A percentile compares a stretch with the other conserved stretches of the same genome.
Evolutionary conservation across 2,329 filamentous ascomycete genomes (phyloP).

Genomic region (Phaeophleospora eucalypticola): DNA sequence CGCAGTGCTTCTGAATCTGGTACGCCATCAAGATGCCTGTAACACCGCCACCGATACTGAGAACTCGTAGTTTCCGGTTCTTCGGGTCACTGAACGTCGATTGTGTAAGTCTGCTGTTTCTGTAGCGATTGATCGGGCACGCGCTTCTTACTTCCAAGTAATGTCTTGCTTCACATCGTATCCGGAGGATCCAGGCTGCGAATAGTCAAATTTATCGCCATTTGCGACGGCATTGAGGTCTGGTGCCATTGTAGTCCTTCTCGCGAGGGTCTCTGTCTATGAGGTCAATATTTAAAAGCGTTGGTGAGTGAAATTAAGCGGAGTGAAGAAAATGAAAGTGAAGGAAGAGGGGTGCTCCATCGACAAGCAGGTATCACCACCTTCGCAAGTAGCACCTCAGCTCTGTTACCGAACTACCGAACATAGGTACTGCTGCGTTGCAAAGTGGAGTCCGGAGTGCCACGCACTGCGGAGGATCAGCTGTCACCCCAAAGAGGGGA

Average conservation of each 20-base stretch:
- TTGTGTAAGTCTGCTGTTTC: no score
- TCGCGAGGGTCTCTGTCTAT: not conserved
- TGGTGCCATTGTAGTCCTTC: conserved; percentile 36
- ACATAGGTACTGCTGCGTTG: not conserved
- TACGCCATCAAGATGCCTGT: conserved; percentile 48
- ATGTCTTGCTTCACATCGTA: conserved; percentile 39
- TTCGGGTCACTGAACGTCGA: conserved; percentile 8
- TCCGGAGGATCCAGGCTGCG: conserved; percentile 40
- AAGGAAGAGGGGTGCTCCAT: not conserved
- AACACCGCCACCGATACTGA: conserved; percentile 48
- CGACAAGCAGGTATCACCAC: no score
- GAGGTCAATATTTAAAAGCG: not conserved
- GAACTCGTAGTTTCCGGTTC: conserved; percentile 43
- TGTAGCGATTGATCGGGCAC: no score
- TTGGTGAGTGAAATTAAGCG: not conserved
- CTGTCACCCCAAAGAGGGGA: no score
- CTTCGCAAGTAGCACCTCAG: no score
- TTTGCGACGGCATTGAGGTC: conserved; percentile 38
- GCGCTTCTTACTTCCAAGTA: conserved; percentile 28
- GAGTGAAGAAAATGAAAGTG: not conserved
- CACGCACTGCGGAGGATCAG: no score
- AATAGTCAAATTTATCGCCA: conserved; percentile 40
- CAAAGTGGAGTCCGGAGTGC: no score
- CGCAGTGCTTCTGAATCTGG: conserved; percentile 43
- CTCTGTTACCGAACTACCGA: not conserved